Base-by-base conservation (phyloP, 2,329 filamentous ascomycete genomes). In the Bipolaris oryzae region DNA sequence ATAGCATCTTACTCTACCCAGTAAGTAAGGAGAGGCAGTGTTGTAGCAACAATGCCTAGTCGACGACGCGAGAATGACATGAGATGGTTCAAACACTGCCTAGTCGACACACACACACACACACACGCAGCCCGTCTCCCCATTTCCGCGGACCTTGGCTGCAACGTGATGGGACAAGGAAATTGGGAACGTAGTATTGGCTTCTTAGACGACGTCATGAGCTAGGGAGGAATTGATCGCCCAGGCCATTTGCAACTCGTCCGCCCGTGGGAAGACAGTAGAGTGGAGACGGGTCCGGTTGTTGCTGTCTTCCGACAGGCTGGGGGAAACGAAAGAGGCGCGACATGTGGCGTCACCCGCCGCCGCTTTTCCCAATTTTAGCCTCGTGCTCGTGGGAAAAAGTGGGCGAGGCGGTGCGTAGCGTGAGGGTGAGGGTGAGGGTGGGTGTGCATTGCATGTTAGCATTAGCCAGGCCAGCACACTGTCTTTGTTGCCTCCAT, bases 341-440 rank as follows among this genome's bases (percentile, higher is more conserved):
- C 49, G 50, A 37, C 58, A 43, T 62, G 68, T 69, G 68, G 68
- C 67, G 65, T 60, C 61, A 48, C 45, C 33, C 45, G 34, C 28
- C 43, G 43, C 43, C 57, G 28, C 28, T 60, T 53, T 59, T 31
- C 63, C 65, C 68, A 46, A 64, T 6, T 64, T 47, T 61, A 39
- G 44, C 39, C 52, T 59, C 20, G n/a, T n/a, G n/a, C n/a, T n/a
- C n/a, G 28, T 15, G 46, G 28, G 10, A 31, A 61, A 66, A 58
- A 46, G 57, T 56, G 54, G 46, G 51, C 34, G 59, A 65, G 65
- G 69, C 66, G 66, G 69, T 67, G 65, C 47, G 47, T 10, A 21
- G n/a, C n/a, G n/a, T n/a, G n/a, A n/a, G n/a, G n/a, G n/a, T n/a
- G n/a, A n/a, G n/a, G n/a, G n/a, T n/a, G n/a, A n/a, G n/a, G n/a